Percentiles rank a stretch among this genome's conserved stretches.
phyloP scores from a whole-genome alignment of 176 grass and related monocot species.

The Oryza officinalis region DNA sequence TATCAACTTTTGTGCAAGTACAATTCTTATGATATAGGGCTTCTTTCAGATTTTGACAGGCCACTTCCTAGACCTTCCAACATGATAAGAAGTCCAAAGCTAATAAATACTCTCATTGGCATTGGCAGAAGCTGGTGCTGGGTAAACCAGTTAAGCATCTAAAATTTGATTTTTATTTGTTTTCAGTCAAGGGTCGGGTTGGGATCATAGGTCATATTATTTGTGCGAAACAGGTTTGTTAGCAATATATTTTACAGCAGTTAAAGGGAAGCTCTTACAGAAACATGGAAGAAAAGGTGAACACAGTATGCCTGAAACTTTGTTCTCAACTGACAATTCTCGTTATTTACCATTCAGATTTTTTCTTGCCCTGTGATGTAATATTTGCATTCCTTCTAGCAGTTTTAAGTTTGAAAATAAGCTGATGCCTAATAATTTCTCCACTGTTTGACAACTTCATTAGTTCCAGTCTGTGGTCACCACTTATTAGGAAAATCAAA shows the following conservation, averaged over 20 bases:
- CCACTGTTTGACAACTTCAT: not conserved
- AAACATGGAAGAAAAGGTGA: not conserved
- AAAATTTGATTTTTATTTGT: not conserved
- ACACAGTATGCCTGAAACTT: not conserved
- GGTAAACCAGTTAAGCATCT: not conserved
- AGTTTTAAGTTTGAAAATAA: not conserved
- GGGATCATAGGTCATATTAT: not conserved
- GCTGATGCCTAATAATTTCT: not conserved
- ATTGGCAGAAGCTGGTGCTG: not conserved
- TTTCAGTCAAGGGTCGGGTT: not conserved
- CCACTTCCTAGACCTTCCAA: not conserved
- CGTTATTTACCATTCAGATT: not conserved
- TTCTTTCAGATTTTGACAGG: not conserved
- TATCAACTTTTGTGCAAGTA: not conserved
- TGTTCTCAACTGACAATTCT: conserved; percentile 1
- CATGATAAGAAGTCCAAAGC: not conserved
- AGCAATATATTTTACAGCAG: not conserved
- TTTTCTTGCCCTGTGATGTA: not conserved
- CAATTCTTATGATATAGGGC: not conserved
- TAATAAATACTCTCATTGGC: not conserved
- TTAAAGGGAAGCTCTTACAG: not conserved
- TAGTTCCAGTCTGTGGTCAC: not conserved
- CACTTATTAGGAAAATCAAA: conserved; percentile 6
- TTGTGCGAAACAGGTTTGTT: not conserved
- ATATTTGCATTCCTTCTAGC: not conserved